Conservation (phyloP, 1,284 basidiomycete genomes). For the Agroathelia rolfsii region DNA sequence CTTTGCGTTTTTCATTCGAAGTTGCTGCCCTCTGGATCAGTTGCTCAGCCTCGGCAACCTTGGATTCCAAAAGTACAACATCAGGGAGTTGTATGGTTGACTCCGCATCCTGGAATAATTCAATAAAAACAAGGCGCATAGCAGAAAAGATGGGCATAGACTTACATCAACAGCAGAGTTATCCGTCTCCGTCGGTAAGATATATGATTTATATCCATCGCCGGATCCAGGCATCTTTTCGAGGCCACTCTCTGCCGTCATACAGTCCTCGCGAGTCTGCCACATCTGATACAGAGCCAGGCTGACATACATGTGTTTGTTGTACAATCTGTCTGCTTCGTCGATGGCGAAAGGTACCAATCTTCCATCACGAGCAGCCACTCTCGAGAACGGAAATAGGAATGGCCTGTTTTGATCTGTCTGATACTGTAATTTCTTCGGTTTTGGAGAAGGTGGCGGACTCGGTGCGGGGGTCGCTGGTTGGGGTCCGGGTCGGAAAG, state of each 20-base stretch:
- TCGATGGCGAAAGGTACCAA: constrained; percentile 91
- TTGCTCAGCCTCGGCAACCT: constrained; percentile 57
- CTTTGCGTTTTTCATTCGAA: constrained; percentile 46
- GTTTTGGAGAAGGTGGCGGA: constrained; percentile 82
- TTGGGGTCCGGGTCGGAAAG: constrained; percentile 48
- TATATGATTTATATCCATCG: constrained; percentile 38
- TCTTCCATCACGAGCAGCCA: constrained; percentile 36
- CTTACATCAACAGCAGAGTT: constrained; percentile 28
- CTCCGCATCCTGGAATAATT: constrained; percentile 40
- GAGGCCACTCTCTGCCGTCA: constrained; percentile 87
- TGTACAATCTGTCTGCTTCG: constrained; percentile 89
- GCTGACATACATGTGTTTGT: constrained; percentile 85
- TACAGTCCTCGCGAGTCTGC: constrained; percentile 89
- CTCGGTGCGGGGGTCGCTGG: constrained; percentile 83
- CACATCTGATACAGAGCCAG: constrained; percentile 90
- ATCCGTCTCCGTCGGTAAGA: constrained; percentile 33
- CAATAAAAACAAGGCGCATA: constrained; percentile 3
- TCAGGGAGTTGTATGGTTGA: constrained; percentile 54
- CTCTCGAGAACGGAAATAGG: constrained; percentile 85
- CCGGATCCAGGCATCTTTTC: constrained; percentile 66
- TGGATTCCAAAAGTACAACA: constrained; percentile 58
- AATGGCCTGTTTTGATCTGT: constrained; percentile 95
- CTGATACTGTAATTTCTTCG: constrained; percentile 98
- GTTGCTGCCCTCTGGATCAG: constrained; percentile 47
- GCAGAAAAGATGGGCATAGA: constrained; percentile 8